Conservation (phyloP, 768 basidiomycete species). For the Suillus spraguei region DNA sequence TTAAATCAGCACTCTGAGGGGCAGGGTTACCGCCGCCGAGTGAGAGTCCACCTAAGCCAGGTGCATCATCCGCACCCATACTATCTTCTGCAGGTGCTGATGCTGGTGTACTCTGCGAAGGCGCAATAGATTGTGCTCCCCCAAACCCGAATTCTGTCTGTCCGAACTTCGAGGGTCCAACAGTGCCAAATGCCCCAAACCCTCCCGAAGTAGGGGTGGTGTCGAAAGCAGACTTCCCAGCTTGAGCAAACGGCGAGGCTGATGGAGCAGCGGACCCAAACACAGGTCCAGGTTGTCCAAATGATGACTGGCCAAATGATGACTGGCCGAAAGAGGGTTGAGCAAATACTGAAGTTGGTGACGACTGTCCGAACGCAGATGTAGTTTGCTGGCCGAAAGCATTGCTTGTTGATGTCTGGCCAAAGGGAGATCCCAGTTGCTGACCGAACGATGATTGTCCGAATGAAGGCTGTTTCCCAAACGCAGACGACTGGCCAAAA, state of each 20-base stretch:
- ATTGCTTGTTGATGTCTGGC: slow-evolving; percentile 28
- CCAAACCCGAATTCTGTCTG: slow-evolving; percentile 28
- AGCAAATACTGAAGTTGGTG: slow-evolving; percentile 35
- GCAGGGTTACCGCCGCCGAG: slow-evolving; percentile 28
- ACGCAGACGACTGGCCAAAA: slow-evolving; percentile 37
- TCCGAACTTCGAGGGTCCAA: slow-evolving; percentile 35
- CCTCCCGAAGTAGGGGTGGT: slow-evolving; percentile 25
- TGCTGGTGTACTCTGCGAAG: not conserved
- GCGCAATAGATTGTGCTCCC: slow-evolving; percentile 14
- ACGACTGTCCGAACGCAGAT: slow-evolving; percentile 36
- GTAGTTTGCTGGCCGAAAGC: slow-evolving; percentile 25
- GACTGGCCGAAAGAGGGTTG: slow-evolving; percentile 28
- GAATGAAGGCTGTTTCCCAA: slow-evolving; percentile 22
- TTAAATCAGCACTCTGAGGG: slow-evolving; percentile 26
- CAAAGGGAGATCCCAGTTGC: slow-evolving; percentile 35
- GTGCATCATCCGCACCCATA: slow-evolving; percentile 35
- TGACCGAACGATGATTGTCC: slow-evolving; percentile 31
- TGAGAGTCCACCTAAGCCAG: slow-evolving; percentile 35
- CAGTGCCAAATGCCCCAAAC: slow-evolving; percentile 37
- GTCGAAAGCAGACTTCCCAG: slow-evolving; percentile 23
- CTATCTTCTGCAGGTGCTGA: slow-evolving; percentile 27
- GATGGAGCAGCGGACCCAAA: slow-evolving; percentile 13
- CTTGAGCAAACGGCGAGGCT: slow-evolving; percentile 25
- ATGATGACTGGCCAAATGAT: slow-evolving; percentile 36
- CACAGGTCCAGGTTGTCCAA: slow-evolving; percentile 22